These are phyloP conservation scores for Helichrysum umbraculigerum DNA, from an alignment of 129 eudicot genomes.

Conservation along the genomic window DNA sequence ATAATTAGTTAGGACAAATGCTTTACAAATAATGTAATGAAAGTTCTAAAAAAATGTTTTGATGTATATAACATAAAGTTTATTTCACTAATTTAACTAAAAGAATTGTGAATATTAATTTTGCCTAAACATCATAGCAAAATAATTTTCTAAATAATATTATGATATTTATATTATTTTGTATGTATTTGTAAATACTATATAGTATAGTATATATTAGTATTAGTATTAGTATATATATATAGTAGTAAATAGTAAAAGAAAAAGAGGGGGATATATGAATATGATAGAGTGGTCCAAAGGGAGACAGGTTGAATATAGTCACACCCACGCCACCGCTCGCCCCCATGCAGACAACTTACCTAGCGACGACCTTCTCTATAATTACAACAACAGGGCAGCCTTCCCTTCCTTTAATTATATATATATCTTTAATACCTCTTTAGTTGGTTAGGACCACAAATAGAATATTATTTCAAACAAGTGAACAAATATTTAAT, in stretches of 20 bases:
- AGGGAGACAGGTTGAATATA: slow-evolving; percentile 78
- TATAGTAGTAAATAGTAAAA: background rate
- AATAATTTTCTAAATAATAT: no score
- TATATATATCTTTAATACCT: background rate
- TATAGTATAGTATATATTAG: background rate
- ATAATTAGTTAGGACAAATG: no score
- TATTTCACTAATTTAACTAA: no score
- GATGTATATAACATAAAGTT: no score
- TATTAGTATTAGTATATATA: background rate
- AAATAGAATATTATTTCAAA: background rate
- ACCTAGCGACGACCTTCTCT: slow-evolving; percentile 36
- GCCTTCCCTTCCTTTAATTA: slow-evolving; percentile 30
- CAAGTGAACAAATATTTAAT: no score
- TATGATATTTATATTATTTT: no score
- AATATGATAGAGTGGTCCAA: slow-evolving; percentile 55
- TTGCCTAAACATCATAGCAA: no score
- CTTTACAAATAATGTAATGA: no score
- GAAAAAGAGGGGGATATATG: slow-evolving; percentile 5
- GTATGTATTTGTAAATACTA: background rate
- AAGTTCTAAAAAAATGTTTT: no score
- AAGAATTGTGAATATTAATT: no score
- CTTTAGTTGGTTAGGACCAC: slow-evolving; percentile 33
- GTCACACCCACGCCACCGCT: slow-evolving; percentile 70
- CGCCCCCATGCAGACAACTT: slow-evolving; percentile 51
- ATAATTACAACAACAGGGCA: slow-evolving; percentile 27